Conservation (phyloP, 768 basidiomycete species). For the Agrocybe praecox region DNA sequence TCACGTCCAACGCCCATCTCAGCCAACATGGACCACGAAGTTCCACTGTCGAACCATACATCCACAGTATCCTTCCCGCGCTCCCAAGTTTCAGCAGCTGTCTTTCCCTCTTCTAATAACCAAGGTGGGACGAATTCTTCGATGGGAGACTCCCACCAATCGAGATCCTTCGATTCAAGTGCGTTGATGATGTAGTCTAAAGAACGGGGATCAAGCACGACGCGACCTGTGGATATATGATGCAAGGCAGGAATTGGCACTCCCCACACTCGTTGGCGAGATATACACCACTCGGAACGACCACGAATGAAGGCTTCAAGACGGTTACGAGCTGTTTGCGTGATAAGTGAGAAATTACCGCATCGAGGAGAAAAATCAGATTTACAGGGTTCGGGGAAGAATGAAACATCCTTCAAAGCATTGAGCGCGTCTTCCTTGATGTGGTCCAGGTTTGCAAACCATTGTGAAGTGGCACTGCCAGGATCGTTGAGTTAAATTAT, state of each 20-base stretch:
- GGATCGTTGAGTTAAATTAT: background rate
- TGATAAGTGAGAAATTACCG: background rate
- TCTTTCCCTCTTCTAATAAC: conserved; percentile 46
- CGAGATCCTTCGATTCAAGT: conserved; percentile 71
- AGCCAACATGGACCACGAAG: conserved; percentile 84
- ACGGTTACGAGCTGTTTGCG: conserved; percentile 72
- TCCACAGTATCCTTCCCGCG: conserved; percentile 97
- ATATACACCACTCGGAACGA: conserved; percentile 99
- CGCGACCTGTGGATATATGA: conserved; percentile 59
- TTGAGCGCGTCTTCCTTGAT: conserved; percentile 79
- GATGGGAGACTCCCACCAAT: conserved; percentile 92
- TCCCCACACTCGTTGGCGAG: conserved; percentile 96
- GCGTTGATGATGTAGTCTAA: conserved; percentile 77
- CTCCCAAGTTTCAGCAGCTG: conserved; percentile 51
- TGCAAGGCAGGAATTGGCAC: conserved; percentile 93
- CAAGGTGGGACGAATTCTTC: conserved; percentile 78
- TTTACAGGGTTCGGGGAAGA: conserved; percentile 76
- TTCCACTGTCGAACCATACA: conserved; percentile 98
- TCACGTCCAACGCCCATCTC: conserved; percentile 37
- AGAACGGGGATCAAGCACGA: conserved; percentile 64
- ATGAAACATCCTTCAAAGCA: conserved; percentile 70
- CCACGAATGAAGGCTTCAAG: conserved; percentile 84
- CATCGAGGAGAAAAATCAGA: background rate
- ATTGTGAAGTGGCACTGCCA: conserved; percentile 87
- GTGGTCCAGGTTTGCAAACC: conserved; percentile 91